These are phyloP conservation scores for Metschnikowia matae DNA, from an alignment of 805 yeast species.

Conservation along the genomic window DNA sequence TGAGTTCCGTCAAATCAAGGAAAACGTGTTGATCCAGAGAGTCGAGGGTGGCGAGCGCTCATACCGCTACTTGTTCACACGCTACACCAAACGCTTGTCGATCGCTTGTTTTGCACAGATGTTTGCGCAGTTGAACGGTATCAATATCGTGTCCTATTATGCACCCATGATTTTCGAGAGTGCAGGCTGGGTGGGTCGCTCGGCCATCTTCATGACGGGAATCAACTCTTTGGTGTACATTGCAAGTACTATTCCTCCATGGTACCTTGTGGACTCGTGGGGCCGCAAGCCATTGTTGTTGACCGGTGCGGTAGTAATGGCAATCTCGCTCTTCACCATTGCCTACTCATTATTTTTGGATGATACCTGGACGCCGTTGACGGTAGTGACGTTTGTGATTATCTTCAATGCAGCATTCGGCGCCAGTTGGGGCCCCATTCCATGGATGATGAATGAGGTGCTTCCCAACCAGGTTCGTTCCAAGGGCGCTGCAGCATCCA, in stretches of 20 bases:
- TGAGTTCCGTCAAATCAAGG: slow-evolving; percentile 80
- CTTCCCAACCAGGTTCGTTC: slow-evolving; percentile 81
- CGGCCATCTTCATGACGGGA: slow-evolving; percentile 89
- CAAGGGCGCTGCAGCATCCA: slow-evolving; percentile 84
- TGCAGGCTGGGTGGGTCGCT: slow-evolving; percentile 91
- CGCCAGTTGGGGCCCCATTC: slow-evolving; percentile 90
- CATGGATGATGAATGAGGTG: slow-evolving; percentile 89
- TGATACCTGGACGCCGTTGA: slow-evolving; percentile 51
- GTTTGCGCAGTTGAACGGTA: slow-evolving; percentile 92
- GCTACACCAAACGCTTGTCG: slow-evolving; percentile 71
- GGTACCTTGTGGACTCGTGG: slow-evolving; percentile 89
- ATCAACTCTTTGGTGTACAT: slow-evolving; percentile 42
- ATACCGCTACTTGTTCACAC: slow-evolving; percentile 68
- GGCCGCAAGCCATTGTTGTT: slow-evolving; percentile 84
- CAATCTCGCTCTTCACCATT: slow-evolving; percentile 59
- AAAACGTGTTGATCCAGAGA: slow-evolving; percentile 68
- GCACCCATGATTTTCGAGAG: slow-evolving; percentile 92
- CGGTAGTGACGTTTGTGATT: slow-evolving; percentile 74
- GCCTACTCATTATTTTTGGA: slow-evolving; percentile 46
- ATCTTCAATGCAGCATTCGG: slow-evolving; percentile 83
- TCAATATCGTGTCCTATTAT: slow-evolving; percentile 86
- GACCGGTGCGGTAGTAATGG: slow-evolving; percentile 79
- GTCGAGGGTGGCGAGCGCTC: slow-evolving; percentile 74
- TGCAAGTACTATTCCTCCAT: slow-evolving; percentile 74
- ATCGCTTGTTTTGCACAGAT: slow-evolving; percentile 89